Percentiles rank a stretch among this genome's conserved stretches.
Conservation (phyloP, 495 filamentous ascomycete species). For the Filosporella fistucella region DNA sequence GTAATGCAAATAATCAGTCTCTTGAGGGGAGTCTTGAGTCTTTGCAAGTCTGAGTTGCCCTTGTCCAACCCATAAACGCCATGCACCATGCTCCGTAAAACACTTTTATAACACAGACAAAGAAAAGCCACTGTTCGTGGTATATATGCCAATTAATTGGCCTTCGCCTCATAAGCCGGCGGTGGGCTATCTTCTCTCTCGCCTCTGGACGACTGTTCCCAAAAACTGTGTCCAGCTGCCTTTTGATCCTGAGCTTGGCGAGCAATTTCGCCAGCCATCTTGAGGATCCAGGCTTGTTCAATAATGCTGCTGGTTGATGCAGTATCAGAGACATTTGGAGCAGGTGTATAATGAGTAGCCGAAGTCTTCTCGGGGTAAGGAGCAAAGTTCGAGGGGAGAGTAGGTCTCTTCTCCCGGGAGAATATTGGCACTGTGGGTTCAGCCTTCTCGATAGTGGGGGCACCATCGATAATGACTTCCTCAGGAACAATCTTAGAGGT, state of each 20-base stretch:
- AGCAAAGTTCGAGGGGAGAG: slow-evolving; percentile 20
- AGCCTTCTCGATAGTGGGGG: background rate
- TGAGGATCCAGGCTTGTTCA: slow-evolving; percentile 84
- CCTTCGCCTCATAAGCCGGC: slow-evolving; percentile 49
- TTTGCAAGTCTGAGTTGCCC: background rate
- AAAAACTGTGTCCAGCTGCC: slow-evolving; percentile 41
- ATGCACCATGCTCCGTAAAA: slow-evolving; percentile 7
- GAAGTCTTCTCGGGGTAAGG: slow-evolving; percentile 19
- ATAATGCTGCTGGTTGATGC: slow-evolving; percentile 45
- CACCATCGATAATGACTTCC: slow-evolving; percentile 6
- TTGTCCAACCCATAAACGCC: slow-evolving; percentile 6
- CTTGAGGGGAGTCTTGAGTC: slow-evolving; percentile 10
- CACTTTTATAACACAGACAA: slow-evolving; percentile 10
- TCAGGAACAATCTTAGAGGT: slow-evolving; percentile 16
- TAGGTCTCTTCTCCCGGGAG: background rate
- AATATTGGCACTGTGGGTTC: slow-evolving; percentile 3
- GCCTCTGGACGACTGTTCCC: slow-evolving; percentile 38
- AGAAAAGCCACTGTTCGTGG: background rate
- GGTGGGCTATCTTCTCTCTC: slow-evolving; percentile 52
- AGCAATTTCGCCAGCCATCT: slow-evolving; percentile 87
- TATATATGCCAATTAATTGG: slow-evolving; percentile 1
- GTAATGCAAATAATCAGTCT: too few species aligned
- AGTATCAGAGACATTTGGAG: slow-evolving; percentile 1
- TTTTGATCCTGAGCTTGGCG: slow-evolving; percentile 74
- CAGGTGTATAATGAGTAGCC: background rate